Base-by-base conservation (phyloP, 768 basidiomycete genomes). In the Mycena galopus region DNA sequence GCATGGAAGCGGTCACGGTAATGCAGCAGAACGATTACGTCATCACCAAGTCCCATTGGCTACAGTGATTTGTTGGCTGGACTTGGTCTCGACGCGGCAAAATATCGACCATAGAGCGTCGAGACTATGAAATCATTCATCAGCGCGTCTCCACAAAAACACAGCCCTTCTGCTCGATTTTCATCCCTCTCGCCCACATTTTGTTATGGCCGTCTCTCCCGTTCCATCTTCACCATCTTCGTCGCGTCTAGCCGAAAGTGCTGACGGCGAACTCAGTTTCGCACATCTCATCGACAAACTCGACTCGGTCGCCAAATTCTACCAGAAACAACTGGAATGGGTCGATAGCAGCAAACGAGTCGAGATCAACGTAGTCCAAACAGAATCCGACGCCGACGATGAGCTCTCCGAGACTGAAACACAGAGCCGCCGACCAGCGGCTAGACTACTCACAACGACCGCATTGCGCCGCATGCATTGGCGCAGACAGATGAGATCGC, bases 321-420 rank as follows among this genome's bases (percentile, higher is more conserved):
- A 74, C 44, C 69, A 74, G 56, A 23, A 60, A 25, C 69, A 74
- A 39, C 19, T 74, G 33, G 73, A 74, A 32, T 74, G 73, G 73
- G 65, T 73, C 10, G 73, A 73, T 5, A 55, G 29, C 21, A 69
- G 55, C 30, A 57, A 50, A 6, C 32, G 66, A 14, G 56, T 71
- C 23, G 65, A 53, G n/a, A 53, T 59, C 37, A 47, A 63, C 23
- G 30, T 30, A 16, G 72, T 58, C 50, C 59, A 67, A 17, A 58
- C 33, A 5, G 73, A 74, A 17, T 67, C 73, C 44, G 73, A 74
- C 51, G n/a, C 33, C 21, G 69, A 74, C 30, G 63, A 71, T 2
- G 35, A 61, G 14, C 59, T 56, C 11, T 65, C 73, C 14, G 73
- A 74, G 19, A 11, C 55, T 23, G 69, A 74, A 10, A 55, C 55